Percentiles rank a stretch among this genome's conserved stretches.
Conservation (phyloP, 1,284 basidiomycete genomes). For the Ganoderma lucidum region DNA sequence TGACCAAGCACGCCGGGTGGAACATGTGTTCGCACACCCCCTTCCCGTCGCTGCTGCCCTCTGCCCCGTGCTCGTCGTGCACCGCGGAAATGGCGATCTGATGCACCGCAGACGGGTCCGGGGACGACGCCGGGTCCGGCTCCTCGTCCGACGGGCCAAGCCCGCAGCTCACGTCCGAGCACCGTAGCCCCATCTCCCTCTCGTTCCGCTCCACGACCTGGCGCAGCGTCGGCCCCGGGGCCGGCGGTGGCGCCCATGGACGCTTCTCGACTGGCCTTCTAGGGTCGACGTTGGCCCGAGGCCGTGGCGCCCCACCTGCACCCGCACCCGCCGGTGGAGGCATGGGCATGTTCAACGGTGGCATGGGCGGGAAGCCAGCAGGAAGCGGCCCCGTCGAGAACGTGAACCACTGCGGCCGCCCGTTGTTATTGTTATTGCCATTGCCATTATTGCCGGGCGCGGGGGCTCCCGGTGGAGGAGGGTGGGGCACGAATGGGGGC, state of each 20-base stretch:
- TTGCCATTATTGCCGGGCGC: slow-evolving; percentile 17
- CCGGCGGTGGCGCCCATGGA: slow-evolving; percentile 47
- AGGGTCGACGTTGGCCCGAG: slow-evolving; percentile 4
- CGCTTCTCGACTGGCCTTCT: slow-evolving; percentile 35
- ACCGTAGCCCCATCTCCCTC: slow-evolving; percentile 72
- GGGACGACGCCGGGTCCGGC: slow-evolving; percentile 60
- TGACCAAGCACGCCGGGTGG: slow-evolving; percentile 78
- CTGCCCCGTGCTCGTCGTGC: slow-evolving; percentile 30
- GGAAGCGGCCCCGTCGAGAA: slow-evolving; percentile 22
- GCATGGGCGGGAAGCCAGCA: slow-evolving; percentile 22
- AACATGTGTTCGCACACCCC: slow-evolving; percentile 67
- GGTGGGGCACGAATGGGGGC: slow-evolving; percentile 14
- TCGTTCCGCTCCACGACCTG: slow-evolving; percentile 71
- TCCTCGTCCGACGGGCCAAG: slow-evolving; percentile 80
- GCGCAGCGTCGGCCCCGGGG: slow-evolving; percentile 60
- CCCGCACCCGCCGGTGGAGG: slow-evolving; percentile 10
- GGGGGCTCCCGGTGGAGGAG: slow-evolving; percentile 16
- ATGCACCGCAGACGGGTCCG: slow-evolving; percentile 44
- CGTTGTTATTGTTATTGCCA: not conserved
- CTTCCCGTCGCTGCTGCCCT: slow-evolving; percentile 16
- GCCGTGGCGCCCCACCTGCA: slow-evolving; percentile 18
- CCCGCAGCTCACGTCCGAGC: slow-evolving; percentile 74
- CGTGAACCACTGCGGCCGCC: slow-evolving; percentile 22
- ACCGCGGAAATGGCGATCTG: slow-evolving; percentile 54
- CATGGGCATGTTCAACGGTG: slow-evolving; percentile 13